Conservation (phyloP, 139 green algal species). For the Coelastrella sp. region DNA sequence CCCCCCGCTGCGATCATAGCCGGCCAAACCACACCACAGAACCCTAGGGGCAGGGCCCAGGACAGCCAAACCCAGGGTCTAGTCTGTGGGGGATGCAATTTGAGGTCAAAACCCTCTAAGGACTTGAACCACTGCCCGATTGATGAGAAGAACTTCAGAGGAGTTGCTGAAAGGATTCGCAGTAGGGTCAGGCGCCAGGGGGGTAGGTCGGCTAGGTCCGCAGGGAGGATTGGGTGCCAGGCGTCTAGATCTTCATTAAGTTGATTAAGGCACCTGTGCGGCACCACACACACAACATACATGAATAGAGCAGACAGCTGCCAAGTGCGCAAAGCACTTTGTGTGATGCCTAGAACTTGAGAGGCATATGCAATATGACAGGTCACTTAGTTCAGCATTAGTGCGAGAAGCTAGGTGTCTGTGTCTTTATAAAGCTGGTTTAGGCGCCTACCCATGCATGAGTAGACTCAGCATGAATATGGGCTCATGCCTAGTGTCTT, state of each 20-base stretch:
- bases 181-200: neutral
- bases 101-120: conserved; percentile 61
- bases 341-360: too few relatives aligned
- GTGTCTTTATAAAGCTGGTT: too few relatives aligned
- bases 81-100: conserved; percentile 35
- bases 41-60: conserved; percentile 54
- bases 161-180: conserved; percentile 45
- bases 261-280: conserved; percentile 44
- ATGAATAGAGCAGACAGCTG: too few relatives aligned
- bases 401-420: too few relatives aligned
- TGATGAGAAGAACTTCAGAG: conserved; percentile 60
- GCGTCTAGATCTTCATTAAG: conserved; percentile 54
- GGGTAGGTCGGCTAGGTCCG: conserved; percentile 6
- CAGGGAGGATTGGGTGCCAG: conserved; percentile 54
- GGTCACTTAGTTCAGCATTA: too few relatives aligned
- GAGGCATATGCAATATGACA: too few relatives aligned
- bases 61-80: conserved; percentile 43
- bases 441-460: too few relatives aligned
- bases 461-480: too few relatives aligned
- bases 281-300: too few relatives aligned
- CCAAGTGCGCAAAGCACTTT: too few relatives aligned
- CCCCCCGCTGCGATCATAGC: conserved; percentile 49
- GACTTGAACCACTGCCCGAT: conserved; percentile 55
- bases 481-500: too few relatives aligned
- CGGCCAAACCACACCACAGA: conserved; percentile 54